A percentile compares a stretch with the other conserved stretches of the same genome.
These are phyloP conservation scores for Serendipita vermifera DNA, from an alignment of 768 basidiomycete species.

Conservation along the genomic window DNA sequence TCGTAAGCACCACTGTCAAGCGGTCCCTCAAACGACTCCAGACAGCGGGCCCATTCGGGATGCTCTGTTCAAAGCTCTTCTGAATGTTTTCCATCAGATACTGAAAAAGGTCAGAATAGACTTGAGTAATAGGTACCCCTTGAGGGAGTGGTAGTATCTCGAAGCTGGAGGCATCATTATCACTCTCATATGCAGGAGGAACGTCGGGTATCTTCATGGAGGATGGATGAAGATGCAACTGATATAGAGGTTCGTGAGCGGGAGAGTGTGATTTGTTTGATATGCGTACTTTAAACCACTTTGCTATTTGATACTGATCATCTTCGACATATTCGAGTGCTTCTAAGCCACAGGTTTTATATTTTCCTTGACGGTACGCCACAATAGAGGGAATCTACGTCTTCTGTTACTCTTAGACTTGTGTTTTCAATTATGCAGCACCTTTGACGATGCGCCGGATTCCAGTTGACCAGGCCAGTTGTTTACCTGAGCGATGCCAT, in stretches of 20 bases:
- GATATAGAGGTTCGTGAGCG: background rate
- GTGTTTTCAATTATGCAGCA: background rate
- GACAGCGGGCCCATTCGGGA: constrained; percentile 11
- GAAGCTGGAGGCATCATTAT: background rate
- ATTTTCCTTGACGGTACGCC: background rate
- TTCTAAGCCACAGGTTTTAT: constrained; percentile 4
- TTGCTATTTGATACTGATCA: background rate
- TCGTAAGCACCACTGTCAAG: constrained; percentile 33
- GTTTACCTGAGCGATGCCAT: background rate
- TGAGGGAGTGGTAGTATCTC: constrained; percentile 9
- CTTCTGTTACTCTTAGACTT: background rate
- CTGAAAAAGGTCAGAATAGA: constrained; percentile 8
- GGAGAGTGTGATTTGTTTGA: too few relatives aligned
- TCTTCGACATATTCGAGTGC: constrained; percentile 8
- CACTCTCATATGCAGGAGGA: background rate
- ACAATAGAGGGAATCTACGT: constrained; percentile 2
- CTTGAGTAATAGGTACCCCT: constrained; percentile 11
- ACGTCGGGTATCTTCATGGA: background rate
- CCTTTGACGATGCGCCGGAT: background rate
- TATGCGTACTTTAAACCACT: constrained; percentile 10
- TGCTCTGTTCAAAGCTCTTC: background rate
- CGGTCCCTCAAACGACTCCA: background rate
- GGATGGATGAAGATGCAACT: constrained; percentile 9
- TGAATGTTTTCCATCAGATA: background rate
- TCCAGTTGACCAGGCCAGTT: constrained; percentile 11